Conservation (phyloP, 2,329 filamentous ascomycete genomes). For the Teratosphaeria viscida region DNA sequence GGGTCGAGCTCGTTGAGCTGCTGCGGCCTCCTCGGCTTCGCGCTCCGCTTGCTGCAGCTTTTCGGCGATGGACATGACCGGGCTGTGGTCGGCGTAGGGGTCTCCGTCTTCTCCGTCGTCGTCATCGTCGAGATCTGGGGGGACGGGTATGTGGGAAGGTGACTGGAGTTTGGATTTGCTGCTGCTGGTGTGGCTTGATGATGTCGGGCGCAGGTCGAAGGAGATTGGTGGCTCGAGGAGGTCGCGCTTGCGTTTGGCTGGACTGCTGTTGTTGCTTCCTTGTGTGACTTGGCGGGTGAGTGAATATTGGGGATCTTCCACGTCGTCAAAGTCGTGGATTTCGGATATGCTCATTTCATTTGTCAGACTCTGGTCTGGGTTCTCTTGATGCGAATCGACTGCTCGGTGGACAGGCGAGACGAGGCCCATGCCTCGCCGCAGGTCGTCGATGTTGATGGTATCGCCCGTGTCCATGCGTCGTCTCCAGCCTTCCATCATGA, state of each 20-base stretch:
- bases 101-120: slow-evolving; percentile 24
- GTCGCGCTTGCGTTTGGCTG: slow-evolving; percentile 18
- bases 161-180: slow-evolving; percentile 1
- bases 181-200: background rate
- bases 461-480: slow-evolving; percentile 65
- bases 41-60: slow-evolving; percentile 6
- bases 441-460: slow-evolving; percentile 51
- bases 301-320: background rate
- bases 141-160: background rate
- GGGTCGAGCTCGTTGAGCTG: background rate
- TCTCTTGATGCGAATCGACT: background rate
- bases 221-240: slow-evolving; percentile 25
- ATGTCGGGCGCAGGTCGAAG: slow-evolving; percentile 24
- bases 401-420: slow-evolving; percentile 25
- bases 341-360: slow-evolving; percentile 14
- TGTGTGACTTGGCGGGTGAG: background rate
- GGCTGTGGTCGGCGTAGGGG: background rate
- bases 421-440: slow-evolving; percentile 52
- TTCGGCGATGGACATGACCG: background rate
- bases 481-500: slow-evolving; percentile 87
- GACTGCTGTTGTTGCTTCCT: slow-evolving; percentile 8
- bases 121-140: slow-evolving; percentile 17
- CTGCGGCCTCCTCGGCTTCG: background rate
- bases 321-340: slow-evolving; percentile 9
- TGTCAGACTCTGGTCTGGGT: slow-evolving; percentile 15